Evolutionary conservation across 2,329 filamentous ascomycete genomes (phyloP), one percentile per base, ranked within the genome.

Genomic region (Metarhizium brunneum): DNA sequence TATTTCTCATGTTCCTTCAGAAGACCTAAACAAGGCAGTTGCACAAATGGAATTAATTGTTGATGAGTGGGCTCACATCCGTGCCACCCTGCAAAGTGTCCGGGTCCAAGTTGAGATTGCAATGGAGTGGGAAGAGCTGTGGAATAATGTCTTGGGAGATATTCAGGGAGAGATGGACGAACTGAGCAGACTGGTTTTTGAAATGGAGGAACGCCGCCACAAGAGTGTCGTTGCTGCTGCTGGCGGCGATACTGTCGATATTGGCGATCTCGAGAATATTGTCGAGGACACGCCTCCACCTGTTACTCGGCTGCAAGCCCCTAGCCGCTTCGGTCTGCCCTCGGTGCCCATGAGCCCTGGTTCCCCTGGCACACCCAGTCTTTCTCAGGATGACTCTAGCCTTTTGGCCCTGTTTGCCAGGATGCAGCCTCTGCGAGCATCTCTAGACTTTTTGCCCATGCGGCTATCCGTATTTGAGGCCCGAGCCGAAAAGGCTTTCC

Each of bases 61-160:
- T 58, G 78, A 79, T 40, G 89, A 92, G 64, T 99, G 94, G 94
- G 79, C 84, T 48, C 84, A 85, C 61, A 92, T 96, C 64, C 88
- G 90, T 64, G 78, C 76, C 47, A 86, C 87, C 1, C 75, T 99
- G 52, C 87, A 87, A 60, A 85, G 74, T 30, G 87, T 96, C 55
- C 95, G 95, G 68, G 82, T 82, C 50, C 92, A 97, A 66, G 92
- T 99, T 18, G 94, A 97, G 70, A 85, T 96, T 57, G 94, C 94
- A 50, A 95, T 97, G 91, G 94, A 99, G 67, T 99, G 92, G 92
- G 92, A 96, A 69, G 92, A 97, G 72, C 78, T 99, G 40, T 97
- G 94, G 92, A 90, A 90, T 63, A 90, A 82, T 60, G 92, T 97
- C 3, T 77, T 99, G 2, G 92, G 92, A 48, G 92, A 97, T 68